Conservation (phyloP, 2,329 filamentous ascomycete species). For the Fusarium sp. region DNA sequence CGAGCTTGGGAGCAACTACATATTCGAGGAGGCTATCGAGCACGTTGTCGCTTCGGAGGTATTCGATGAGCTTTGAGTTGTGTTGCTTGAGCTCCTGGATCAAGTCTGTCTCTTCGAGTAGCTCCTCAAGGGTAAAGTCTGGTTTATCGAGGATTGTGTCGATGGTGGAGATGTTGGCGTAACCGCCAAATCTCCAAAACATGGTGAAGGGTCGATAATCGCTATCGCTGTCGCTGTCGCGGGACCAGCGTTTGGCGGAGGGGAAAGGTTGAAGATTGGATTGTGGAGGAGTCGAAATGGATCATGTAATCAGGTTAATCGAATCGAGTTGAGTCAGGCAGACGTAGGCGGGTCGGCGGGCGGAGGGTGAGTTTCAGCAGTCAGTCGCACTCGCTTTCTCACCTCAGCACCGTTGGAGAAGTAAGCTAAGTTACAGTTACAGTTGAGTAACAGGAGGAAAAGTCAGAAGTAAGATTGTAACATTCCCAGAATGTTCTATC, state of each 20-base stretch:
- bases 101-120: conserved; percentile 94
- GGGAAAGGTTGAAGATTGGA: conserved; percentile 30
- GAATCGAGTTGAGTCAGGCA: conserved; percentile 29
- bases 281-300: conserved; percentile 42
- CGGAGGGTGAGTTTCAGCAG: conserved; percentile 27
- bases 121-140: conserved; percentile 93
- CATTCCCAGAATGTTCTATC: conserved; percentile 38
- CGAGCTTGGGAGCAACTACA: conserved; percentile 83
- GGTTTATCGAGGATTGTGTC: conserved; percentile 97
- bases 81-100: conserved; percentile 98
- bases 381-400: conserved; percentile 10
- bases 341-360: conserved; percentile 36
- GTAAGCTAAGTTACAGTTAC: conserved; percentile 3
- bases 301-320: conserved; percentile 45
- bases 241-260: conserved; percentile 47
- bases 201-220: conserved; percentile 71
- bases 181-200: conserved; percentile 99
- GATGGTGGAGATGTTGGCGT: conserved; percentile 96
- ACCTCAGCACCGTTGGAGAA: conserved; percentile 7
- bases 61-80: conserved; percentile 97
- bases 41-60: conserved; percentile 87
- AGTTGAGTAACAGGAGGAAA: neutral
- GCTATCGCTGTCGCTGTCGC: conserved; percentile 50
- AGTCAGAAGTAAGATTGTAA: conserved; percentile 1
- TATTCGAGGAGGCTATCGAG: conserved; percentile 90